These are phyloP conservation scores for Coniochaeta prunicola DNA, from an alignment of 2,329 filamentous ascomycete genomes.

Conservation along the genomic window DNA sequence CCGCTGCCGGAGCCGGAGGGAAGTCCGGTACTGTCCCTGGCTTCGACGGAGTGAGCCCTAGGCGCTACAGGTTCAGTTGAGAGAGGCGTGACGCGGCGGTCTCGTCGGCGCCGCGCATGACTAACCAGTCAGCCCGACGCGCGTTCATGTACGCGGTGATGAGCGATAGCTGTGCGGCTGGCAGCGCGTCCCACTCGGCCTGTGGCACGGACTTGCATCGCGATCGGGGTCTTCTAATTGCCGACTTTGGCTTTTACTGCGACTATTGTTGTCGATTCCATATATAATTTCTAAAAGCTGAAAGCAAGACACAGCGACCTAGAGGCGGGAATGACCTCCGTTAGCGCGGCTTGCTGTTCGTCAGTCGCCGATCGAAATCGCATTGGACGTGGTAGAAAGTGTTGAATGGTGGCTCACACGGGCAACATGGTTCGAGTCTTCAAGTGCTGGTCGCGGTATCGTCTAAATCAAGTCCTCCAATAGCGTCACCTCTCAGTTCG, in stretches of 20 bases:
- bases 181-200: background rate
- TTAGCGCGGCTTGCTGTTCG: background rate
- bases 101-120: background rate
- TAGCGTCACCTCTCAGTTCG: too few relatives aligned
- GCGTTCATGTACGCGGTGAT: background rate
- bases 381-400: background rate
- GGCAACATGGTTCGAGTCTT: background rate
- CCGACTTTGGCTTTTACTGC: too few relatives aligned
- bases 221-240: too few relatives aligned
- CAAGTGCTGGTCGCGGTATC: too few relatives aligned
- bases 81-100: background rate
- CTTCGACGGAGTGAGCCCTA: background rate
- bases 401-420: background rate
- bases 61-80: background rate
- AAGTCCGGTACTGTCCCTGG: background rate
- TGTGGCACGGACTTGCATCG: background rate
- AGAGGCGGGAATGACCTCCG: background rate
- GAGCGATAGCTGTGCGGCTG: background rate
- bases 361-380: background rate
- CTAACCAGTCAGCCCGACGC: background rate
- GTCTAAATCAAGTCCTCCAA: too few relatives aligned
- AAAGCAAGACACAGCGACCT: too few relatives aligned
- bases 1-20: background rate
- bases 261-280: too few relatives aligned
- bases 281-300: too few relatives aligned